Evolutionary conservation across 805 yeast species (phyloP), one percentile per base, ranked within the genome.

Genomic region (Starmerella asiatica): DNA sequence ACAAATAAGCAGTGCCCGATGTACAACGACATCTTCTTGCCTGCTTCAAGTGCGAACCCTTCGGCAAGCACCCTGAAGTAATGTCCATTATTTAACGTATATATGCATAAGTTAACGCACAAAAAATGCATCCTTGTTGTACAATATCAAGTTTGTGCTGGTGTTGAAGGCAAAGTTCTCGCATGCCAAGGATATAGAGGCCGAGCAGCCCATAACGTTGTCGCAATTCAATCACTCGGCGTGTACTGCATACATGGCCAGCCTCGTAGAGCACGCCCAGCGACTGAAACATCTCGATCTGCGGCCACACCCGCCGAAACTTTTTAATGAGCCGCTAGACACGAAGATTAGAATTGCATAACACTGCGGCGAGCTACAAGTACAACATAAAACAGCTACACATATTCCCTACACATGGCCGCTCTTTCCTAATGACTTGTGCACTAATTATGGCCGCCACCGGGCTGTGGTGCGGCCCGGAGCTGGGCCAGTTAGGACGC

Each of bases 1-100:
- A 88, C 98, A 2, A 85, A 84, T 57, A 79, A 79, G 54, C 65
- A 88, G 2, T 88, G 98, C 62, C 98, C 97, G 14, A 69, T 85
- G 71, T 88, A 81, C 56, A 73, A 71, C 45, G 75, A 71, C 43
- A 52, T 55, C 32, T 55, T 54, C 42, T 50, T 57, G 38, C 39
- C 41, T 23, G 49, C 50, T 7, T 43, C 48, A 43, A 48, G n/a
- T 26, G 18, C 26, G 17, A 29, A 8, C 31, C n/a, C 31, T 9
- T n/a, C 31, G 7, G n/a, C 17, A n/a, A 14, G 17, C 15, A 9
- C 31, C n/a, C 31, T 17, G 31, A n/a, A 9, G 9, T 24, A 24
- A 24, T 9, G 28, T 14, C 9, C 28, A 9, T 9, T 24, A 24
- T 24, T 24, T 24, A 24, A 9, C 14, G 14, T 24, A 9, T 24